Evolutionary conservation across 768 basidiomycete genomes (phyloP).

Genomic region (Daedaleopsis nitida): DNA sequence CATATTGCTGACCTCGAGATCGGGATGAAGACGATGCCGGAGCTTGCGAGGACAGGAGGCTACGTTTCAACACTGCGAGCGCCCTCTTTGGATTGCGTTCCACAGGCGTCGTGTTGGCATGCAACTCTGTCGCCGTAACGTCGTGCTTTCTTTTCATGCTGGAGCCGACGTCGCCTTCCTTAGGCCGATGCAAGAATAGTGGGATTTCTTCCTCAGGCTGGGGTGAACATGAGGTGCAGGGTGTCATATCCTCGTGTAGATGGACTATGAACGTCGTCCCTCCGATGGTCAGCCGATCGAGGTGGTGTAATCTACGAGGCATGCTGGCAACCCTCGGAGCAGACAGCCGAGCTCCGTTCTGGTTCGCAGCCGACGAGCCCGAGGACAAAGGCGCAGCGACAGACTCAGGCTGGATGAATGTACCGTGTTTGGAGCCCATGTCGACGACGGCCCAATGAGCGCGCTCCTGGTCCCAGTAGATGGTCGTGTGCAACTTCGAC

Average conservation of each 20-base stretch:
- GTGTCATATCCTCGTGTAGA: conserved; percentile 61
- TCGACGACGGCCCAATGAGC: conserved; percentile 76
- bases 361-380: neutral
- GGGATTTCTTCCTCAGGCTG: conserved; percentile 59
- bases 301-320: conserved; percentile 62
- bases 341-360: conserved; percentile 55
- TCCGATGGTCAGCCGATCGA: conserved; percentile 68
- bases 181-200: conserved; percentile 44
- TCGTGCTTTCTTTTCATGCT: conserved; percentile 30
- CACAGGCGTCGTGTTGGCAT: neutral
- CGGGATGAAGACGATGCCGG: neutral
- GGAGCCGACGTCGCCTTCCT: conserved; percentile 10
- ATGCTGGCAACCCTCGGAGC: conserved; percentile 67
- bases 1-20: conserved; percentile 37
- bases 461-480: conserved; percentile 65
- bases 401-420: conserved; percentile 49
- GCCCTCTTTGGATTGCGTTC: conserved; percentile 61
- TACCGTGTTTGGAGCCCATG: conserved; percentile 86
- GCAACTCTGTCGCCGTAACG: neutral
- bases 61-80: conserved; percentile 65
- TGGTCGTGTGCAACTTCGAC: conserved; percentile 77
- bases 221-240: conserved; percentile 63
- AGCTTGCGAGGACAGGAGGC: conserved; percentile 55
- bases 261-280: conserved; percentile 72
- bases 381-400: conserved; percentile 20